Base-by-base conservation (phyloP, 257 asterid genomes). In the Cruciata laevipes region DNA sequence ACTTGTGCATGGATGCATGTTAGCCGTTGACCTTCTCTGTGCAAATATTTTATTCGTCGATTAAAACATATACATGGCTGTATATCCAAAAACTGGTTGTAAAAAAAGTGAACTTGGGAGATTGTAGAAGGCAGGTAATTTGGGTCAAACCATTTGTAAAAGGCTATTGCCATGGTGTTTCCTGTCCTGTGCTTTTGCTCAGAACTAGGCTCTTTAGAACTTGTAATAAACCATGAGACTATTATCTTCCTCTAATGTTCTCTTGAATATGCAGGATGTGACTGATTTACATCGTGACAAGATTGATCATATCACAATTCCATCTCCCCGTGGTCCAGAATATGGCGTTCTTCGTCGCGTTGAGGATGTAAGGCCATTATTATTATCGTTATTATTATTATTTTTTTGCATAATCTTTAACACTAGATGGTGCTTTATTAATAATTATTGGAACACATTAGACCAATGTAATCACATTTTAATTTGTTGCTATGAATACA, bases 241-340 rank as follows among this genome's bases (percentile, higher is more conserved):
- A 1, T 16, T 17, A 9, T 24, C 40, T 14, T 0, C 21, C 31
- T 58, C 59, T 57, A 59, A 67, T 24, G n/a, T 16, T 55, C 33
- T 53, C 24, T 21, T 61, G 52, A 65, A 69, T 69, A 31, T 67
- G 66, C 81, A 81, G 83, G 93, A 81, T 81, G 93, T 87, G 71
- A 90, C 96, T 12, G 98, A 94, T 81, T 79, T 94, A 73, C 99
- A 90, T 77, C 96, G 96, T 52, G 96, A 90, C 78, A 85, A 88
- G 69, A 90, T 94, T 56, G 99, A 94, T 84, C 97, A 90, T 71
- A 90, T 94, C 49, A 88, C 96, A 38, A 89, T 94, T 73, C 97
- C 96, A 55, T 88, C 97, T 44, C 74, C 82, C 14, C 95, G 93
- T 37, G 99, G 99, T 38, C 74, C 91, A 33, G 83, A 89, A 40